These are phyloP conservation scores for Ophiostoma pallidulum DNA, from an alignment of 2,329 filamentous ascomycete genomes.

Conservation along the genomic window DNA sequence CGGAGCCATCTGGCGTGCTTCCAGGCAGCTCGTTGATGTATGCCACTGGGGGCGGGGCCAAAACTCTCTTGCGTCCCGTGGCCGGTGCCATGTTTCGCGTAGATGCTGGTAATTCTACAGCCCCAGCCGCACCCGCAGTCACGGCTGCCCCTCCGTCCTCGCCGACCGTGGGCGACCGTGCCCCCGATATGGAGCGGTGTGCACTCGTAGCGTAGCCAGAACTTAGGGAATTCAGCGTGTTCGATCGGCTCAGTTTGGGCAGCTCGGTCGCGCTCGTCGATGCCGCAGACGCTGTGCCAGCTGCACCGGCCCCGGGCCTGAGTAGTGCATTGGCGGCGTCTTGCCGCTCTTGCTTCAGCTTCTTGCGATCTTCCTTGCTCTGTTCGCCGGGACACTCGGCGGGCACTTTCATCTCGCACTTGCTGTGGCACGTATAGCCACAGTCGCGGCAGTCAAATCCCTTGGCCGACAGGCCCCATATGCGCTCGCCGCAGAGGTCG, in stretches of 20 bases:
- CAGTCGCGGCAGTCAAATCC: conserved; percentile 94
- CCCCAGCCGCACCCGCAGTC: conserved; percentile 8
- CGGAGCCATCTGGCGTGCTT: conserved; percentile 32
- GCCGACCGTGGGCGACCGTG: conserved; percentile 33
- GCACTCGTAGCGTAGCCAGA: conserved; percentile 79
- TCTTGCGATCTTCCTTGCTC: conserved; percentile 91
- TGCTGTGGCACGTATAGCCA: conserved; percentile 95
- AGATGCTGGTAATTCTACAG: conserved; percentile 24
- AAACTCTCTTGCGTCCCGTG: conserved; percentile 52
- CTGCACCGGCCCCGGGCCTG: conserved; percentile 33
- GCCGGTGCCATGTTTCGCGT: conserved; percentile 24
- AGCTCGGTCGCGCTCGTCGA: conserved; percentile 47
- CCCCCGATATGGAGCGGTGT: conserved; percentile 63
- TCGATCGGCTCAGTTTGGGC: conserved; percentile 62
- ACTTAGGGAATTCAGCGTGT: conserved; percentile 84
- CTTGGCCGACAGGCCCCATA: conserved; percentile 95
- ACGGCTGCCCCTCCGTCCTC: conserved; percentile 39
- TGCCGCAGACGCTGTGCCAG: not conserved
- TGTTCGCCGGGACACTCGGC: conserved; percentile 92
- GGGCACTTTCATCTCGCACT: conserved; percentile 98
- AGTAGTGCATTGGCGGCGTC: conserved; percentile 58
- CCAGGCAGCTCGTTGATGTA: conserved; percentile 64
- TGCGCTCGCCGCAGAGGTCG: conserved; percentile 89
- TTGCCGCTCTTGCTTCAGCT: conserved; percentile 78
- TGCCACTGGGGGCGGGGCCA: conserved; percentile 77